Evolutionary conservation across 2,329 filamentous ascomycete genomes (phyloP).

Genomic region (Fusarium albosuccineum): DNA sequence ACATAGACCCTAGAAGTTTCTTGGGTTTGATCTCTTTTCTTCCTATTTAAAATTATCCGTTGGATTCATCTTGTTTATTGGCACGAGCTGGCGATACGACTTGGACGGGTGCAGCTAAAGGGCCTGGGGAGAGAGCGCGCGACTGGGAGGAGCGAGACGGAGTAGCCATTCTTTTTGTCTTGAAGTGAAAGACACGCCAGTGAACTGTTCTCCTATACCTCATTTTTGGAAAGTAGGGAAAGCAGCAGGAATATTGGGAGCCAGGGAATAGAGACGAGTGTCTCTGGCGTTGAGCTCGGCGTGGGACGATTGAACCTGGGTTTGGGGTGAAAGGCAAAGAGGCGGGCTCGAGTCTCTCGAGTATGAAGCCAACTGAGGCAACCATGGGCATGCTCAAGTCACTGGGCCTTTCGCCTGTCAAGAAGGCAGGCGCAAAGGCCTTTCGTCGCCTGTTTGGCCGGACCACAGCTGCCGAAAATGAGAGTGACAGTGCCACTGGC

Average conservation of each 20-base stretch:
- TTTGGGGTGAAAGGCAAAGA: constrained; percentile 4
- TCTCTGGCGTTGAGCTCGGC: constrained; percentile 1
- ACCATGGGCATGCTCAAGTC: constrained; percentile 48
- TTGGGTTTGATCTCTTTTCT: no score
- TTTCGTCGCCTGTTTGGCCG: constrained; percentile 51
- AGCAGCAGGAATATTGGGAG: neutral
- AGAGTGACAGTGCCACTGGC: constrained; percentile 27
- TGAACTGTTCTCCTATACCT: no score
- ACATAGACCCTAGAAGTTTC: neutral
- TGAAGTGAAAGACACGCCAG: no score
- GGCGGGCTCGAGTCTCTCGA: constrained; percentile 3
- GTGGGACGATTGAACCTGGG: neutral
- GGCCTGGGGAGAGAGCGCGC: neutral
- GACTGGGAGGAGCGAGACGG: neutral
- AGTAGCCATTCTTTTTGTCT: no score
- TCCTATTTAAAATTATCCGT: neutral
- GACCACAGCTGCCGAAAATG: constrained; percentile 41
- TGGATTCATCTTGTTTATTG: neutral
- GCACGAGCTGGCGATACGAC: constrained; percentile 7
- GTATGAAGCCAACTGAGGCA: constrained; percentile 6
- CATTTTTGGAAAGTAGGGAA: neutral
- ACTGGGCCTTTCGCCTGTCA: constrained; percentile 49
- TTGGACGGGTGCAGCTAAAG: constrained; percentile 9
- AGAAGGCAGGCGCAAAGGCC: constrained; percentile 46
- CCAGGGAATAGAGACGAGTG: neutral